Conservation (phyloP, 495 filamentous ascomycete species). For the Cetradonia linearis region DNA sequence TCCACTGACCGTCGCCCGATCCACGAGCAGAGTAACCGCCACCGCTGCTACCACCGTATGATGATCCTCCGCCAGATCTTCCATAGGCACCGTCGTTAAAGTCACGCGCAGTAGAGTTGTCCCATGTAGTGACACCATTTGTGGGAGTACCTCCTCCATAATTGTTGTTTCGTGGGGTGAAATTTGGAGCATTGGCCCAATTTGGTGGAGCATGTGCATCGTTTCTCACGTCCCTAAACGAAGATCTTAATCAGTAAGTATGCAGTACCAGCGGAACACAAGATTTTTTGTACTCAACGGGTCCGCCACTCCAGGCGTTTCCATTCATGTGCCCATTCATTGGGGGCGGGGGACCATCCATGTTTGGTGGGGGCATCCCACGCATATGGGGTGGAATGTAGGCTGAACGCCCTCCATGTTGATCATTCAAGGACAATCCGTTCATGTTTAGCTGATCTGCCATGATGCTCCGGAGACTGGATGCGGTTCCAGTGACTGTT, state of each 20-base stretch:
- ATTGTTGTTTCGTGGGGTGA: slow-evolving; percentile 50
- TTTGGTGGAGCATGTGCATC: slow-evolving; percentile 29
- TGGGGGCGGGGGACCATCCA: slow-evolving; percentile 34
- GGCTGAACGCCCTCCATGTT: slow-evolving; percentile 63
- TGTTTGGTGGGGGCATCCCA: slow-evolving; percentile 39
- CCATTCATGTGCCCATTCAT: slow-evolving; percentile 44
- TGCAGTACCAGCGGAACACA: not conserved
- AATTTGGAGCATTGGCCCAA: slow-evolving; percentile 65
- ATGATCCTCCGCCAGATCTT: slow-evolving; percentile 41
- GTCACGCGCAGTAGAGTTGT: slow-evolving; percentile 29
- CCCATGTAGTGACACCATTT: slow-evolving; percentile 31
- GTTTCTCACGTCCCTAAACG: slow-evolving; percentile 12
- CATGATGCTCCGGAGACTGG: slow-evolving; percentile 45
- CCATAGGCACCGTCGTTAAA: slow-evolving; percentile 66
- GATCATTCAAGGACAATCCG: slow-evolving; percentile 65
- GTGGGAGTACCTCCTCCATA: slow-evolving; percentile 20
- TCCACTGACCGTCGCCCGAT: slow-evolving; percentile 90
- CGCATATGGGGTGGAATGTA: slow-evolving; percentile 97
- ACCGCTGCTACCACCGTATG: slow-evolving; percentile 37
- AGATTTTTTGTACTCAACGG: slow-evolving; percentile 35
- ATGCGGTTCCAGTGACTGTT: not conserved
- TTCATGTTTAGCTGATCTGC: slow-evolving; percentile 92
- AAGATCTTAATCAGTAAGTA: not conserved
- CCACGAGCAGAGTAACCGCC: slow-evolving; percentile 49
- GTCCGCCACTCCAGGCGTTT: slow-evolving; percentile 50